Percentiles rank a stretch among this genome's conserved stretches.
These are phyloP conservation scores for Teunomyces barrocoloradensis DNA, from an alignment of 805 yeast species.

Conservation along the genomic window DNA sequence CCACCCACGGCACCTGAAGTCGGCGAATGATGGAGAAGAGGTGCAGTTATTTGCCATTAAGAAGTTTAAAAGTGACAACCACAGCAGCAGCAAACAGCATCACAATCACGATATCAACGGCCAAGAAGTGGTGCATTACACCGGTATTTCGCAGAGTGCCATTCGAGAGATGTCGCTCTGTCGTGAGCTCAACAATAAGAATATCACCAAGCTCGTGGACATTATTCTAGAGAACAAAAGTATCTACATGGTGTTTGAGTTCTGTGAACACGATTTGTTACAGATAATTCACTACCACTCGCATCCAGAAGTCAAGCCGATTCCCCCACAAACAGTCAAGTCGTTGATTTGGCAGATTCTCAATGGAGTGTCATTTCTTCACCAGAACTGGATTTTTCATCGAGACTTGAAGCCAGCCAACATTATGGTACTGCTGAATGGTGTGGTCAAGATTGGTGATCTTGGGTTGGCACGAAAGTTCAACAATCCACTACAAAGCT, in stretches of 20 bases:
- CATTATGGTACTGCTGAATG: constrained; percentile 88
- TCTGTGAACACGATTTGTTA: constrained; percentile 90
- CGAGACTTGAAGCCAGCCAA: constrained; percentile 97
- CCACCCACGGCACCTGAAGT: constrained; percentile 1
- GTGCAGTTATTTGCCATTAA: constrained; percentile 73
- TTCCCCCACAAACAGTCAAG: constrained; percentile 76
- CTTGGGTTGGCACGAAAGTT: constrained; percentile 87
- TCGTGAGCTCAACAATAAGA: constrained; percentile 76
- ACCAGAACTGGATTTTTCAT: constrained; percentile 95
- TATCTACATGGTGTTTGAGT: constrained; percentile 93
- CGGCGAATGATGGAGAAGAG: constrained; percentile 10
- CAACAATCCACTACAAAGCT: constrained; percentile 79
- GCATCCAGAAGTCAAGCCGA: constrained; percentile 77
- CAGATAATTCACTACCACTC: constrained; percentile 94
- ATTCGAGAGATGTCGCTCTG: constrained; percentile 95
- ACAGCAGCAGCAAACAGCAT: constrained; percentile 29
- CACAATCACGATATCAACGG: constrained; percentile 54
- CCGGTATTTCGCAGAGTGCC: constrained; percentile 95
- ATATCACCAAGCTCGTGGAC: constrained; percentile 77
- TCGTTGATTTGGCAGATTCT: constrained; percentile 90
- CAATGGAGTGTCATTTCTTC: constrained; percentile 87
- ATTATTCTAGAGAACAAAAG: constrained; percentile 83
- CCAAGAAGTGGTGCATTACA: constrained; percentile 82
- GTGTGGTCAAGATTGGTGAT: constrained; percentile 95
- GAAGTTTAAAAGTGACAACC: constrained; percentile 84